Evolutionary conservation across 805 yeast species (phyloP).

Genomic region (Spathaspora passalidarum): DNA sequence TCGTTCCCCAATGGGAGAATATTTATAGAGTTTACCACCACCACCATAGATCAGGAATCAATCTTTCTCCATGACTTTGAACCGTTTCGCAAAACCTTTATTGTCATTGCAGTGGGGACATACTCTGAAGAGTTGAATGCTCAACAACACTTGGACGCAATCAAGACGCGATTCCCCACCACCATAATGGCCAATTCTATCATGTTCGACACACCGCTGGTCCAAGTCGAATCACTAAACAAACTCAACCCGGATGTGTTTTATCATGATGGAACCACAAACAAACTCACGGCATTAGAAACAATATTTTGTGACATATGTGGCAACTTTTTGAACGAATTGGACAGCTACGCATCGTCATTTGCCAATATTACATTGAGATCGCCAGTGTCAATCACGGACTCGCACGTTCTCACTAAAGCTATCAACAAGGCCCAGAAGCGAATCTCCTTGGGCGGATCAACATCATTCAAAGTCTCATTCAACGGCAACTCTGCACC

Average conservation of each 20-base stretch:
- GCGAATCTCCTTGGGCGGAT: conserved; percentile 35
- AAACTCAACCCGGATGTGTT: conserved; percentile 15
- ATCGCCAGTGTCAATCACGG: conserved; percentile 70
- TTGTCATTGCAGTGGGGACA: conserved; percentile 47
- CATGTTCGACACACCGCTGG: conserved; percentile 48
- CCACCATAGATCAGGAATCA: conserved; percentile 51
- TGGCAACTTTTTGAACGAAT: conserved; percentile 54
- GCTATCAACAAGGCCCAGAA: conserved; percentile 42
- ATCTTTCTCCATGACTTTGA: conserved; percentile 82
- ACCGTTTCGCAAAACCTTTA: conserved; percentile 77
- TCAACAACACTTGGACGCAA: conserved; percentile 9
- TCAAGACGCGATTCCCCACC: conserved; percentile 47
- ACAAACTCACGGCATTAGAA: conserved; percentile 39
- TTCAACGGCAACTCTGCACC: conserved; percentile 13
- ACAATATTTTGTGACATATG: conserved; percentile 74
- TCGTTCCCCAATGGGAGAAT: conserved; percentile 78
- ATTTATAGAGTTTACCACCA: conserved; percentile 51
- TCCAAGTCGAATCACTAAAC: conserved; percentile 8
- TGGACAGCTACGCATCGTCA: conserved; percentile 69
- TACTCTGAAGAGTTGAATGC: conserved; percentile 16
- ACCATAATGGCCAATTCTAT: conserved; percentile 55
- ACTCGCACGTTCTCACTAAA: conserved; percentile 42
- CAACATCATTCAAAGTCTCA: conserved; percentile 33
- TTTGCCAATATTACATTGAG: conserved; percentile 77
- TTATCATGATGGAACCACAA: conserved; percentile 23